Percentiles rank a stretch among this genome's conserved stretches.
Evolutionary conservation across 1,139 yeast genomes (phyloP).

Genomic region (Candida glucosophila): DNA sequence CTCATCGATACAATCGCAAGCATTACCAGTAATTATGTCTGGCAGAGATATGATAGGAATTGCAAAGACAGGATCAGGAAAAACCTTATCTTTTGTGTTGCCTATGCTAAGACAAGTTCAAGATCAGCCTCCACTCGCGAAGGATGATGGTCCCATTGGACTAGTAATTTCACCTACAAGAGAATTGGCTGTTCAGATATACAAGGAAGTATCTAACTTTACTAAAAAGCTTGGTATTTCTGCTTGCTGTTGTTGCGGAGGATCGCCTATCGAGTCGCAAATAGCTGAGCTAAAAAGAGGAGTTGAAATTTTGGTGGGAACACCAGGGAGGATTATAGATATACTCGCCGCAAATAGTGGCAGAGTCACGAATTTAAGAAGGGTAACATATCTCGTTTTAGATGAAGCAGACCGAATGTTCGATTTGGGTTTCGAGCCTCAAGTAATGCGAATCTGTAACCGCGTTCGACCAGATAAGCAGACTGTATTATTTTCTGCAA

Average conservation of each 20-base stretch:
- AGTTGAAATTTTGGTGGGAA: slow-evolving; percentile 77
- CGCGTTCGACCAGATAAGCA: slow-evolving; percentile 83
- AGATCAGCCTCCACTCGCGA: slow-evolving; percentile 52
- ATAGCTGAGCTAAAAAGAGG: slow-evolving; percentile 76
- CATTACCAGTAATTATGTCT: slow-evolving; percentile 82
- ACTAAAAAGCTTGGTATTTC: slow-evolving; percentile 35
- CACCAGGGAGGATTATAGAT: slow-evolving; percentile 95
- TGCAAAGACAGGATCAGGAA: slow-evolving; percentile 96
- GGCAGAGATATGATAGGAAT: slow-evolving; percentile 90
- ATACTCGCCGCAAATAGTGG: slow-evolving; percentile 80
- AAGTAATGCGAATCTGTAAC: slow-evolving; percentile 71
- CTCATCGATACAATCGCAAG: slow-evolving; percentile 86
- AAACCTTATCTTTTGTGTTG: slow-evolving; percentile 78
- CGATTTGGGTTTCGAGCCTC: slow-evolving; percentile 98
- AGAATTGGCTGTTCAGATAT: slow-evolving; percentile 82
- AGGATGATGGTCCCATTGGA: slow-evolving; percentile 69
- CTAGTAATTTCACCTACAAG: slow-evolving; percentile 86
- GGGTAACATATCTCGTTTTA: slow-evolving; percentile 74
- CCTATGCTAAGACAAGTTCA: slow-evolving; percentile 80
- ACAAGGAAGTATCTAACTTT: slow-evolving; percentile 58
- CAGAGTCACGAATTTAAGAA: slow-evolving; percentile 55
- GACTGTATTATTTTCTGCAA: slow-evolving; percentile 90
- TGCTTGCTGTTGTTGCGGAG: slow-evolving; percentile 89
- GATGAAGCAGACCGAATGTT: slow-evolving; percentile 98
- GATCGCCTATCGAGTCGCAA: slow-evolving; percentile 75